Percentiles rank a stretch among this genome's conserved stretches.
phyloP scores from a whole-genome alignment of 345 rosid species.

The Streptanthus diversifolius region DNA sequence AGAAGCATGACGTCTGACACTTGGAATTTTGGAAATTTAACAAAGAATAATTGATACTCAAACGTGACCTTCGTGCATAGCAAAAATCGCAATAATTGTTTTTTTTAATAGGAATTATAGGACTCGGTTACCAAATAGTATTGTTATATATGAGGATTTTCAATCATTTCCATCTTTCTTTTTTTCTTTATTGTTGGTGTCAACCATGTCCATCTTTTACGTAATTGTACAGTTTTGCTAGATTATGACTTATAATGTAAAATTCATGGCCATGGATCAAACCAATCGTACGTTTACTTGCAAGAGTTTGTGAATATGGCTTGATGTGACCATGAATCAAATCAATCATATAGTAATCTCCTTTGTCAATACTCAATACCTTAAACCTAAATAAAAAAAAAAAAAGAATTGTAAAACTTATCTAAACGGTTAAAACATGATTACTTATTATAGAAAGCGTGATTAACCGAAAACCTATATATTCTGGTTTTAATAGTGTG shows the following conservation, averaged over 20 bases:
- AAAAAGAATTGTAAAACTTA: too few species aligned
- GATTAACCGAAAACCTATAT: too few species aligned
- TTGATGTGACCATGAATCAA: not conserved
- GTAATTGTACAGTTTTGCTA: not conserved
- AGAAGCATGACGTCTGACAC: slow-evolving; percentile 16
- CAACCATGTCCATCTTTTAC: not conserved
- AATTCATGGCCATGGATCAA: not conserved
- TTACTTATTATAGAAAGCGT: too few species aligned
- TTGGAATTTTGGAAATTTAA: not conserved
- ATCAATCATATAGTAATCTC: too few species aligned
- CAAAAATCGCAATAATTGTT: not conserved
- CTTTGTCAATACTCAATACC: too few species aligned
- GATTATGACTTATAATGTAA: not conserved
- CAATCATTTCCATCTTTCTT: not conserved
- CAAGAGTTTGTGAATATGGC: not conserved
- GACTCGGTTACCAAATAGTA: not conserved
- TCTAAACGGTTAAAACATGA: too few species aligned
- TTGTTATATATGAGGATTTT: not conserved
- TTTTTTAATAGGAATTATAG: not conserved
- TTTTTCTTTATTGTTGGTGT: too few species aligned
- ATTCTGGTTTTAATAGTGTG: too few species aligned
- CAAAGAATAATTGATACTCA: slow-evolving; percentile 7
- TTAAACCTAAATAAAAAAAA: too few species aligned
- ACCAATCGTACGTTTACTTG: not conserved
- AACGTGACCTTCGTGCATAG: slow-evolving; percentile 25